Conservation (phyloP, 768 basidiomycete species). For the Lactifluus subvellereus region DNA sequence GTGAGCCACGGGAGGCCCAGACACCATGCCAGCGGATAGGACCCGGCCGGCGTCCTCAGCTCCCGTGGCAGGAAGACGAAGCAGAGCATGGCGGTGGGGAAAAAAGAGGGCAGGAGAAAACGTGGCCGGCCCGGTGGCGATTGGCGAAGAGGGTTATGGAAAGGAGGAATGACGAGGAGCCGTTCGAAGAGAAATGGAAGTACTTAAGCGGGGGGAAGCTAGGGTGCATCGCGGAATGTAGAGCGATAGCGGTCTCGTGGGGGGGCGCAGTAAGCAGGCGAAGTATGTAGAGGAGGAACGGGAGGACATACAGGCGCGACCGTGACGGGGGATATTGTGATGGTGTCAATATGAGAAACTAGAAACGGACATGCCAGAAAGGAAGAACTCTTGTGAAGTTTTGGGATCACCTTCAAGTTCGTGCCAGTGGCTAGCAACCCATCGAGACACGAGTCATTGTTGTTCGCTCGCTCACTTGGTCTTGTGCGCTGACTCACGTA, state of each 20-base stretch:
- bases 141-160: conserved; percentile 73
- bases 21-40: conserved; percentile 38
- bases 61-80: conserved; percentile 40
- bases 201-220: conserved; percentile 40
- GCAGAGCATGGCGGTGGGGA: conserved; percentile 40
- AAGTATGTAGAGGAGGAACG: neutral
- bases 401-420: conserved; percentile 35
- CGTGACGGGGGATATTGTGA: conserved; percentile 51
- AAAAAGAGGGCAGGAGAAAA: conserved; percentile 47
- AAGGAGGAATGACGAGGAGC: conserved; percentile 72
- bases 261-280: neutral
- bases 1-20: conserved; percentile 23
- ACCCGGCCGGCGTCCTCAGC: conserved; percentile 40
- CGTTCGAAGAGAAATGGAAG: conserved; percentile 55
- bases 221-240: conserved; percentile 57
- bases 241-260: conserved; percentile 58
- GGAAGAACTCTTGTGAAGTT: conserved; percentile 73
- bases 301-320: conserved; percentile 46
- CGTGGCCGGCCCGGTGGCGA: conserved; percentile 40
- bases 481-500: too few species aligned
- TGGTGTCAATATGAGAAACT: conserved; percentile 51
- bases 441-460: too few species aligned
- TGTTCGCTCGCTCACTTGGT: too few species aligned
- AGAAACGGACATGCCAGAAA: conserved; percentile 67
- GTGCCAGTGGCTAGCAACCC: too few species aligned